These are phyloP conservation scores for Amanita rimosa DNA, from an alignment of 768 basidiomycete species.

Conservation along the genomic window DNA sequence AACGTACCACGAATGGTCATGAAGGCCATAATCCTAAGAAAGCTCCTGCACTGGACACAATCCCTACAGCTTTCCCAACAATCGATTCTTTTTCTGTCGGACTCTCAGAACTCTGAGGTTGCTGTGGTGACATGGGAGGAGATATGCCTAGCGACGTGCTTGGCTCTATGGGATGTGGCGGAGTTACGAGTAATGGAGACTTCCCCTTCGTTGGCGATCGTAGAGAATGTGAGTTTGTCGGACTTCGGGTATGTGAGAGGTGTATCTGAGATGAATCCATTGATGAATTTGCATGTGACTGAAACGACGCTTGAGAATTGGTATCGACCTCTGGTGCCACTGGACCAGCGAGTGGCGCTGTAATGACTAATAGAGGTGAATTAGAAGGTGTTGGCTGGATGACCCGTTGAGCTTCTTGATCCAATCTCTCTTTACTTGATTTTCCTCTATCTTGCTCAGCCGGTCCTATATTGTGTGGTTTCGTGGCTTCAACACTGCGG, in stretches of 20 bases:
- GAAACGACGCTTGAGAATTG: slow-evolving; percentile 1
- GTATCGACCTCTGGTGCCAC: slow-evolving; percentile 7
- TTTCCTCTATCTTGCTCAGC: not conserved
- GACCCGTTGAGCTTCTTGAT: slow-evolving; percentile 11
- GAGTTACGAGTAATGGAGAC: slow-evolving; percentile 20
- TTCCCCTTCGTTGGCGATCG: slow-evolving; percentile 13
- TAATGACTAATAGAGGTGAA: slow-evolving; percentile 34
- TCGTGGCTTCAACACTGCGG: not conserved
- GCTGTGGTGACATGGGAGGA: slow-evolving; percentile 9
- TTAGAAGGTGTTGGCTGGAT: slow-evolving; percentile 51
- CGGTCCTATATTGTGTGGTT: not conserved
- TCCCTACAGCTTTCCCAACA: slow-evolving; percentile 53
- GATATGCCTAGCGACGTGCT: slow-evolving; percentile 23
- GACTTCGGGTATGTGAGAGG: slow-evolving; percentile 1
- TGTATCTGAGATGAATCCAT: not conserved
- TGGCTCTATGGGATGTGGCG: slow-evolving; percentile 20
- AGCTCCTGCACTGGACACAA: slow-evolving; percentile 72
- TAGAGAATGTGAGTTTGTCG: not conserved
- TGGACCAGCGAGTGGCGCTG: slow-evolving; percentile 14
- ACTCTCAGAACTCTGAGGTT: slow-evolving; percentile 9
- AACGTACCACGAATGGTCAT: not conserved
- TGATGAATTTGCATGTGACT: not conserved
- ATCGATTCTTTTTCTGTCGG: slow-evolving; percentile 18
- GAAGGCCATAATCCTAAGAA: slow-evolving; percentile 48
- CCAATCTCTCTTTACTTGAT: slow-evolving; percentile 13